These are phyloP conservation scores for Grigorovia humatica DNA, from an alignment of 805 yeast species.

Conservation along the genomic window DNA sequence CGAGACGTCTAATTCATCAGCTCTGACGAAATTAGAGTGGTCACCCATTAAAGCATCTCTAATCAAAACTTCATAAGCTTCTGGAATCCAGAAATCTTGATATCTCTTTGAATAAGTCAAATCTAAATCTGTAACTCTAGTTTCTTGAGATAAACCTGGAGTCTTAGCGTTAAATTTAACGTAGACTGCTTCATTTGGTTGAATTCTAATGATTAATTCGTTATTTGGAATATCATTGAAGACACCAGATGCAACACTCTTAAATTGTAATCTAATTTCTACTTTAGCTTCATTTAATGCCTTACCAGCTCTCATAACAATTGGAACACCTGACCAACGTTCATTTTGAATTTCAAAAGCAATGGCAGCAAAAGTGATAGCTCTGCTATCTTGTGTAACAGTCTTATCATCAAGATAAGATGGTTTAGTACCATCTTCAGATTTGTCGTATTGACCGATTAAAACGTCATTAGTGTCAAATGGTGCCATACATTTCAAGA, in stretches of 20 bases:
- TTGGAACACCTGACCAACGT: conserved; percentile 98
- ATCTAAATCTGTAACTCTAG: conserved; percentile 83
- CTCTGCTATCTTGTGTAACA: conserved; percentile 68
- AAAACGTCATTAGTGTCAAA: conserved; percentile 57
- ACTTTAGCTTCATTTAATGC: conserved; percentile 93
- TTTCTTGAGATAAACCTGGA: conserved; percentile 80
- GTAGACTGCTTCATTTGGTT: conserved; percentile 91
- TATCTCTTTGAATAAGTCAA: conserved; percentile 75
- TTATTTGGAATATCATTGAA: conserved; percentile 76
- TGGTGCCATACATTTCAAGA: conserved; percentile 68
- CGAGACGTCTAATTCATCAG: conserved; percentile 88
- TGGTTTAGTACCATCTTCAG: conserved; percentile 83
- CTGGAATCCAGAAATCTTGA: conserved; percentile 88
- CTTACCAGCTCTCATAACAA: conserved; percentile 93
- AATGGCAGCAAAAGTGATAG: conserved; percentile 88
- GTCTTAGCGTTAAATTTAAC: conserved; percentile 87
- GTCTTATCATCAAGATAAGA: conserved; percentile 88
- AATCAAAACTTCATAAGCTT: conserved; percentile 92
- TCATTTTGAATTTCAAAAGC: conserved; percentile 74
- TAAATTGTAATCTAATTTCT: conserved; percentile 88
- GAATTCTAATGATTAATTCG: conserved; percentile 88
- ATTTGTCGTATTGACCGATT: conserved; percentile 78
- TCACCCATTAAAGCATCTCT: conserved; percentile 85
- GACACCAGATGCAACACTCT: conserved; percentile 73
- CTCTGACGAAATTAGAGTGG: conserved; percentile 96